Evolutionary conservation across 2,329 filamentous ascomycete species (phyloP).

Genomic region (Fusarium sp.): DNA sequence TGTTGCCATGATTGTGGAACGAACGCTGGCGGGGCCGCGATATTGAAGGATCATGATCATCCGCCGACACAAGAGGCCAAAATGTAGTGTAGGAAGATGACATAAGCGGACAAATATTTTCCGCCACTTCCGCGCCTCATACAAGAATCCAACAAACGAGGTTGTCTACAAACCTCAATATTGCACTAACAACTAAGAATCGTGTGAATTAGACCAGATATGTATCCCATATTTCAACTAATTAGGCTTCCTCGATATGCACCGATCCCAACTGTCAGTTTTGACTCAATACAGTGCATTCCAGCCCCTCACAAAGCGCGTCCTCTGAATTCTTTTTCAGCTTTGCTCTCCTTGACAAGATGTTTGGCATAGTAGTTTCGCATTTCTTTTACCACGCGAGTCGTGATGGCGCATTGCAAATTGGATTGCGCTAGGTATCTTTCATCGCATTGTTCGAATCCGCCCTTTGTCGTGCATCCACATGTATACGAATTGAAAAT

Average conservation of each 20-base stretch:
- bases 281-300: too few species aligned
- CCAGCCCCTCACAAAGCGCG: too few species aligned
- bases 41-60: background rate
- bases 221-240: too few species aligned
- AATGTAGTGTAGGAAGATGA: background rate
- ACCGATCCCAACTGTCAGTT: too few species aligned
- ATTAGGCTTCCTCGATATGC: too few species aligned
- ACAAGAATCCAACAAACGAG: too few species aligned
- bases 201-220: too few species aligned
- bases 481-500: background rate
- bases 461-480: background rate
- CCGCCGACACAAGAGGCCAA: background rate
- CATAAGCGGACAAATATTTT: background rate
- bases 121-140: background rate
- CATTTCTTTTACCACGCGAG: background rate
- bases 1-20: background rate
- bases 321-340: background rate
- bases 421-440: background rate
- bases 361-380: background rate
- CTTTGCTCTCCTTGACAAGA: background rate
- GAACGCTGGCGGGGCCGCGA: background rate
- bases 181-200: too few species aligned
- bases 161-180: too few species aligned
- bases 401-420: background rate
- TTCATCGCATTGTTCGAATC: constrained; percentile 1